Base-by-base conservation (phyloP, 805 yeast species). In the Ogataea thermomethanolica region DNA sequence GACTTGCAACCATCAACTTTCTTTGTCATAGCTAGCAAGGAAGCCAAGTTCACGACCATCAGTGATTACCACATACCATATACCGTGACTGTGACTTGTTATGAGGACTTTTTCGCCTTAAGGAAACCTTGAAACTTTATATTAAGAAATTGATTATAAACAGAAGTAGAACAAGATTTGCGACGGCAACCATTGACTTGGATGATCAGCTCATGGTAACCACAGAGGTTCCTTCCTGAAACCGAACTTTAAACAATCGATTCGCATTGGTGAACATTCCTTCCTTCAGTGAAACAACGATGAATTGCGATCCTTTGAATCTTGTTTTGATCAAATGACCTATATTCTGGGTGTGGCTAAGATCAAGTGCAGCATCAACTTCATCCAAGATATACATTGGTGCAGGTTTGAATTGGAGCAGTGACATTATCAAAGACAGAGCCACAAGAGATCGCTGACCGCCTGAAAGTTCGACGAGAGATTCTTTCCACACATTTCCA, bases 201-300 rank as follows among this genome's bases (percentile, higher is more conserved):
- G 12, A n/a, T 6, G 3, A 11, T 46, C 36, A 81, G 74, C 82
- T 77, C 5, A 81, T 76, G 31, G 85, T 79, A 2, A 90, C 97
- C 27, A 88, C 89, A 14, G 96, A 88, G 0, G 96, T 91, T 51
- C 99, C 98, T 51, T 93, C 97, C 59, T 90, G 96, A 64, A 93
- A 91, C 51, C 96, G 72, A 1, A 97, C 89, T 56, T 95, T 77
- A 64, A 89, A 93, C 14, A 93, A 86, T 48, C 95, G 73, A 59
- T 95, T 95, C 7, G 99, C 99, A 64, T 93, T 93, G 8, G 96
- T 84, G 59, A 93, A 93, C 96, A 93, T 88, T 10, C 98, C 99
- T 63, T 93, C 99, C 59, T 93, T 93, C 66, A 93, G 77, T 21
- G 96, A 87, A 15, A 93, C 99, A 35, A 93, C 95, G 49, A 93